phyloP scores from a whole-genome alignment of 345 rosid genomes.

The Ceriops decandra region DNA sequence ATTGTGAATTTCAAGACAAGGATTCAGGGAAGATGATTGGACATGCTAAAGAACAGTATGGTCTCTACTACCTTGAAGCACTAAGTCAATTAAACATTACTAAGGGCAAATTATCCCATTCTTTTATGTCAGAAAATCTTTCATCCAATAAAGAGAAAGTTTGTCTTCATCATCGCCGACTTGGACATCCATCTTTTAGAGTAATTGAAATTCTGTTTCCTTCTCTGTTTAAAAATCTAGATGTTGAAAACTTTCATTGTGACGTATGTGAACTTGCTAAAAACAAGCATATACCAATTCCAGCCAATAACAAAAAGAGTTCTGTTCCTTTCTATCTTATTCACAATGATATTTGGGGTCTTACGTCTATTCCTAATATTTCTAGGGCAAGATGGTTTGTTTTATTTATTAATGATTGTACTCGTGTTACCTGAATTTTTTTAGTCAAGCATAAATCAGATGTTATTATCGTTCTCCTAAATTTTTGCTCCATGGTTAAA shows the following conservation, averaged over 20 bases:
- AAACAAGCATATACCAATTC: background rate
- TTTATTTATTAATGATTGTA: background rate
- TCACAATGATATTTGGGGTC: background rate
- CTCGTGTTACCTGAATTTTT: constrained; percentile 1
- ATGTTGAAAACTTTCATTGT: constrained; percentile 1
- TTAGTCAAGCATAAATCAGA: background rate
- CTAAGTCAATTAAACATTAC: background rate
- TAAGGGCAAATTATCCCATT: background rate
- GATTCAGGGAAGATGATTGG: constrained; percentile 2
- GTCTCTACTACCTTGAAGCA: constrained; percentile 1
- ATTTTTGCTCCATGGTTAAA: background rate
- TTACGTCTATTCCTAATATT: background rate
- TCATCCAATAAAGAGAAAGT: background rate
- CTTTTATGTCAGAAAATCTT: background rate
- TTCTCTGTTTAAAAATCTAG: background rate
- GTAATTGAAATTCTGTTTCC: constrained; percentile 7
- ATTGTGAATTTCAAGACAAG: constrained; percentile 1
- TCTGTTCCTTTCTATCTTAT: background rate
- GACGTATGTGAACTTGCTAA: constrained; percentile 11
- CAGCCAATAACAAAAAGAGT: constrained; percentile 1
- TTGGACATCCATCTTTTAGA: background rate
- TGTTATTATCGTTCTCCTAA: background rate
- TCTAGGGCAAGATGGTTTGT: background rate
- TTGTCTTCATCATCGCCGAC: background rate
- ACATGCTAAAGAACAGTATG: background rate